These are phyloP conservation scores for Phymatotrichopsis omnivora DNA, from an alignment of 2,329 filamentous ascomycete species.

Conservation along the genomic window DNA sequence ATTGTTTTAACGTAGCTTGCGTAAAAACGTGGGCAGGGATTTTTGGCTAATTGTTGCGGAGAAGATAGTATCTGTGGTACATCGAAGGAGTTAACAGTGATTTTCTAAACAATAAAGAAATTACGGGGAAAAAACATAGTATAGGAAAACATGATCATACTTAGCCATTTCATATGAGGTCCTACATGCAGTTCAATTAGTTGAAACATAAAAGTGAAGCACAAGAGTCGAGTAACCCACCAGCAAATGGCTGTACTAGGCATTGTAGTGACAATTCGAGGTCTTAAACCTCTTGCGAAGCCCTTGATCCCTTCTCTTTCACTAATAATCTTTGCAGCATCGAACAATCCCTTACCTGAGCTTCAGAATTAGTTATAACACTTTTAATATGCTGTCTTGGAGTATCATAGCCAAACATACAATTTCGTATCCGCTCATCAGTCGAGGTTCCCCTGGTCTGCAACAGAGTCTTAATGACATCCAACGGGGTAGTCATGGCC, in stretches of 20 bases:
- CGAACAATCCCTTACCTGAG: conserved; percentile 62
- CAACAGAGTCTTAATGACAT: conserved; percentile 95
- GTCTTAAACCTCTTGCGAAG: conserved; percentile 88
- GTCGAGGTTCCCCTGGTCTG: conserved; percentile 80
- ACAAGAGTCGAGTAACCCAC: conserved; percentile 42
- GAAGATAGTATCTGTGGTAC: conserved; percentile 20
- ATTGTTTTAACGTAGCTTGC: no score
- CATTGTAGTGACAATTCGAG: conserved; percentile 90
- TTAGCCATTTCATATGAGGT: conserved; percentile 33
- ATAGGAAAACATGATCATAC: conserved; percentile 18
- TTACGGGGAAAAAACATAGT: background rate
- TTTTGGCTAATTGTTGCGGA: conserved; percentile 11
- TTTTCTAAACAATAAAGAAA: background rate
- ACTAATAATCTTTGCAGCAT: conserved; percentile 72
- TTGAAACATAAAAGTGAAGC: background rate
- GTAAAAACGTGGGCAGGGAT: no score
- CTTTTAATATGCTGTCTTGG: background rate
- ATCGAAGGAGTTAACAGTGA: conserved; percentile 4
- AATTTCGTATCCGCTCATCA: conserved; percentile 68
- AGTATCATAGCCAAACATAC: conserved; percentile 15
- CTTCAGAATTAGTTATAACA: conserved; percentile 6
- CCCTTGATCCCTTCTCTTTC: conserved; percentile 72
- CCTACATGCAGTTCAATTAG: conserved; percentile 9
- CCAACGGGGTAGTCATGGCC: conserved; percentile 87
- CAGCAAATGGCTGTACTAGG: conserved; percentile 99